Conservation (phyloP, 768 basidiomycete species). For the Galerina sulciceps region DNA sequence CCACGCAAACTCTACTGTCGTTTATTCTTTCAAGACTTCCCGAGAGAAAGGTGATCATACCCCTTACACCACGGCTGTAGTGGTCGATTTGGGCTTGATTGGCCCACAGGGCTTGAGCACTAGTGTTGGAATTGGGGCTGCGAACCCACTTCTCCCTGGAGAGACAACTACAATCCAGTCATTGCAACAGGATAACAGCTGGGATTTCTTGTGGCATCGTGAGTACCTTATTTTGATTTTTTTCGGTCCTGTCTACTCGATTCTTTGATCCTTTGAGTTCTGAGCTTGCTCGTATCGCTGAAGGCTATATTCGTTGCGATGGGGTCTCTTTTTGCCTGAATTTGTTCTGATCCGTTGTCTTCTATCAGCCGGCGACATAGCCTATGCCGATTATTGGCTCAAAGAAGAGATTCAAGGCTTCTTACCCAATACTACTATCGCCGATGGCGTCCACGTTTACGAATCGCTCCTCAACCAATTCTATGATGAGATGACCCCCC, state of each 20-base stretch:
- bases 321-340: too few species aligned
- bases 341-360: background rate
- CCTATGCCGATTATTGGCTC: slow-evolving; percentile 22
- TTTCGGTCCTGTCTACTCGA: too few species aligned
- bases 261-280: background rate
- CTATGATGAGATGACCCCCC: slow-evolving; percentile 21
- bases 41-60: slow-evolving; percentile 15
- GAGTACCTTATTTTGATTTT: background rate
- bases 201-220: slow-evolving; percentile 23
- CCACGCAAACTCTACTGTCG: background rate
- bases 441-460: slow-evolving; percentile 21
- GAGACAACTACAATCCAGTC: slow-evolving; percentile 20
- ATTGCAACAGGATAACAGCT: slow-evolving; percentile 7
- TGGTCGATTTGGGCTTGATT: slow-evolving; percentile 19
- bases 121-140: slow-evolving; percentile 2
- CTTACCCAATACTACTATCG: slow-evolving; percentile 18
- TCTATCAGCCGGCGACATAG: slow-evolving; percentile 17
- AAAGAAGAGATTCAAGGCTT: slow-evolving; percentile 21
- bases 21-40: slow-evolving; percentile 17
- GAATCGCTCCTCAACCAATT: slow-evolving; percentile 24
- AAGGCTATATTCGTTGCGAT: too few species aligned
- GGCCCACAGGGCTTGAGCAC: slow-evolving; percentile 15
- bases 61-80: slow-evolving; percentile 16
- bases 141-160: slow-evolving; percentile 17
- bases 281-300: too few species aligned